Evolutionary conservation across 1,139 yeast genomes (phyloP), one percentile per base, ranked within the genome.

Genomic region (Lodderomyces jiufengensis): DNA sequence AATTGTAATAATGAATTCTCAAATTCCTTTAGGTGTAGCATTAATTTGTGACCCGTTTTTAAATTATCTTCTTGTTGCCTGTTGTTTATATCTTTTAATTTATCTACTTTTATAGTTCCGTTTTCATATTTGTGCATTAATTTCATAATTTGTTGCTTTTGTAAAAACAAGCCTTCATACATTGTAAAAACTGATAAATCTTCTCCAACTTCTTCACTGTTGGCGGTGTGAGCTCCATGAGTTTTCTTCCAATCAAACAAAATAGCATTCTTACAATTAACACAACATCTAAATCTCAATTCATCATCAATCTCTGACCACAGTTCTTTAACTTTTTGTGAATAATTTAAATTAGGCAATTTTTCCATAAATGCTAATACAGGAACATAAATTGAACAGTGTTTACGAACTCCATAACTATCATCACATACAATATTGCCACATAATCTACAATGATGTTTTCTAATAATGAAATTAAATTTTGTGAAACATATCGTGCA

Each of bases 361-460:
- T 68, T 55, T 13, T 63, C 67, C 9, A 77, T 56, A 14, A 84
- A 55, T 8, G 73, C 57, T 5, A 63, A 55, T 1, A 84, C 49
- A 0, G 90, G 87, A 0, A 86, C 81, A 40, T 79, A 76, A 49
- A 80, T 76, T 0, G 96, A 86, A 55, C 97, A 90, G 8, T 50
- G 46, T 36, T 54, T 48, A 11, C 70, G 46, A 30, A 54, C 55
- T 2, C 61, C 60, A 26, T 46, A 50, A 0, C 72, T 52, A 49
- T 81, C 83, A 27, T 84, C 95, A 61, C 97, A 90, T 0, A 87
- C 88, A 1, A 84, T 75, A 23, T 60, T 54, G 0, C 97, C 97
- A 62, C 97, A 92, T 24, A 86, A 57, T 24, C 95, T 65, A 54
- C 96, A 87, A 54, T 87, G 97, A 53, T 92, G 97, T 48, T 85